Conservation (phyloP, 768 basidiomycete species). For the Leccinum imitatum region DNA sequence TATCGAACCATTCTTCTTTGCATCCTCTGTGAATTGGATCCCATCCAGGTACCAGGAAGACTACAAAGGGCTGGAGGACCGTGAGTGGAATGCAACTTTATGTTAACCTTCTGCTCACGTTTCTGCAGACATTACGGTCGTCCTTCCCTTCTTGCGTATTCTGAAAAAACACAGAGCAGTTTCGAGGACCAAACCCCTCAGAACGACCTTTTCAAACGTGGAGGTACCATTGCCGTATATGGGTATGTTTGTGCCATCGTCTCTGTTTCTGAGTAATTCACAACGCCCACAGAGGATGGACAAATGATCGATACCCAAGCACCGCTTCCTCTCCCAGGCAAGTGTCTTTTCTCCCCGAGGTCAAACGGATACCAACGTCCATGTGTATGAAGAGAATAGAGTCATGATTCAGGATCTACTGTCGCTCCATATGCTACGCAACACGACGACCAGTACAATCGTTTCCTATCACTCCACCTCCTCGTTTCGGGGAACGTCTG, state of each 20-base stretch:
- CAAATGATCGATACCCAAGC: constrained; percentile 33
- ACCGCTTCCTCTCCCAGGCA: constrained; percentile 28
- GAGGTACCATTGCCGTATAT: constrained; percentile 1
- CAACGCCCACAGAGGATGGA: constrained; percentile 10
- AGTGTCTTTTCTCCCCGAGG: background rate
- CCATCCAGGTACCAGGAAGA: constrained; percentile 44
- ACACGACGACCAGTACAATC: constrained; percentile 33
- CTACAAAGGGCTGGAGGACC: constrained; percentile 32
- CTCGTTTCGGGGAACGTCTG: constrained; percentile 23
- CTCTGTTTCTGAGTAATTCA: background rate
- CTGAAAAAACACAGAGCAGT: constrained; percentile 32
- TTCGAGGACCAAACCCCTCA: constrained; percentile 13
- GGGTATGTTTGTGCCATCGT: constrained; percentile 4
- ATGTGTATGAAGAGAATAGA: constrained; percentile 13
- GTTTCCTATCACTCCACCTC: constrained; percentile 33
- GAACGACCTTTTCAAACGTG: constrained; percentile 15
- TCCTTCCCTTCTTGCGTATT: constrained; percentile 41
- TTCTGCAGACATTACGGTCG: constrained; percentile 42
- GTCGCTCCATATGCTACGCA: constrained; percentile 40
- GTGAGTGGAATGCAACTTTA: constrained; percentile 28
- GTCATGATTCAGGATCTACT: constrained; percentile 35
- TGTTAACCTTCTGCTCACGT: constrained; percentile 5
- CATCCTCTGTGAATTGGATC: constrained; percentile 42
- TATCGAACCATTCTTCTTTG: constrained; percentile 46
- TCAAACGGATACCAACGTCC: background rate